Base-by-base conservation (phyloP, 2,329 filamentous ascomycete species). In the Plenodomus lindquistii region DNA sequence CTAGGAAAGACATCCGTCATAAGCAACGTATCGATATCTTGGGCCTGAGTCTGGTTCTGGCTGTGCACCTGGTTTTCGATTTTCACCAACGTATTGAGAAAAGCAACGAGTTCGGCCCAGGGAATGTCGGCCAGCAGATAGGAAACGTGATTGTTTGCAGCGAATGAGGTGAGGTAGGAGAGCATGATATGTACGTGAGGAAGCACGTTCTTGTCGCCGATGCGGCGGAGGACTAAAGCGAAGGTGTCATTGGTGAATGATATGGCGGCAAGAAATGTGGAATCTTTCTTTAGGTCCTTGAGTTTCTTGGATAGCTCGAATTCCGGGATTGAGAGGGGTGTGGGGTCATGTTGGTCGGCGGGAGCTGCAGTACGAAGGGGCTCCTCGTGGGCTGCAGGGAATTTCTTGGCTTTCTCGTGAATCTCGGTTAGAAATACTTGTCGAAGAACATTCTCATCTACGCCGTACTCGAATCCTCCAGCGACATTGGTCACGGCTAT, bases 181-280 rank as follows among this genome's bases (percentile, higher is more conserved):
- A 90, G 71, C 4, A 80, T 78, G 0, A 83, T 78, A 54, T 89
- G 85, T 0, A 87, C 60, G 60, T 83, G 87, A 0, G 85, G 79
- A 1, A 88, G 72, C 2, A 83, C 79, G 52, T 85, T 84, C 2
- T 77, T 72, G 37, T 87, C 84, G 0, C 79, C 80, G 22, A 79
- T 75, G 0, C 84, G 76, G 2, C 70, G 67, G 7, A 85, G 74
- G 1, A 81, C 75, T 1, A 82, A 65, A 2, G 69, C 56, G 34
- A 80, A 76, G 0, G 77, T 81, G 2, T 72, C 63, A 24, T 73
- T 70, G 1, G 74, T 71, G 31, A 86, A 73, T 0, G 57, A 46
- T 16, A 71, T 72, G 0, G 77, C 77, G 40, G 53, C 54, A 22
- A 42, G 51, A 46, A 70, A 72, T 24, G 54, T 67, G 21, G 50